phyloP scores from a whole-genome alignment of 2,329 filamentous ascomycete species.

The Cyphellophora europaea region DNA sequence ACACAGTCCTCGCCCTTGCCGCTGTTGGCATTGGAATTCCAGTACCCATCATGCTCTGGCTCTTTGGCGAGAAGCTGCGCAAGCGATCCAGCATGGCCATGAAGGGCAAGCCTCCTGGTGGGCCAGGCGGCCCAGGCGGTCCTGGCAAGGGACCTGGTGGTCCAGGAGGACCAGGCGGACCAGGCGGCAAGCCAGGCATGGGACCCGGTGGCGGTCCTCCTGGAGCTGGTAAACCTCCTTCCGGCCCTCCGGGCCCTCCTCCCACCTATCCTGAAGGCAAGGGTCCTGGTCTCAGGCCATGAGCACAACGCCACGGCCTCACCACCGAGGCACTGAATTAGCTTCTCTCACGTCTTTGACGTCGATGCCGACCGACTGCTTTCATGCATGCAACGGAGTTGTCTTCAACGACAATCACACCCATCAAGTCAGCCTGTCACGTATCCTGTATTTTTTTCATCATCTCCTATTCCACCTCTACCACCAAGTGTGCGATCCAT shows the following conservation, averaged over 20 bases:
- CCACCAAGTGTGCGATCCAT: too few relatives aligned
- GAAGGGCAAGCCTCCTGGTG: constrained; percentile 11
- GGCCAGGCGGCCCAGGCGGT: constrained; percentile 10
- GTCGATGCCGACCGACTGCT: too few relatives aligned
- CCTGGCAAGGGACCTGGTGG: constrained; percentile 11
- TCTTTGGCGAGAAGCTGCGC: constrained; percentile 33
- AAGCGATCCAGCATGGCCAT: constrained; percentile 20
- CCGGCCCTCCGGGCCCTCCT: neutral
- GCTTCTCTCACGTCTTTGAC: too few relatives aligned
- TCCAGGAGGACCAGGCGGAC: constrained; percentile 11
- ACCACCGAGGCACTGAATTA: too few relatives aligned
- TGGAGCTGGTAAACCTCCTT: constrained; percentile 7
- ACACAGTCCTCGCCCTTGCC: constrained; percentile 35
- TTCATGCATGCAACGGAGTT: too few relatives aligned
- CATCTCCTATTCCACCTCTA: too few relatives aligned
- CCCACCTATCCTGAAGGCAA: neutral
- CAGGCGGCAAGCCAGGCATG: constrained; percentile 6
- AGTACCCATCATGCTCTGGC: constrained; percentile 36
- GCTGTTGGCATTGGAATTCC: constrained; percentile 31
- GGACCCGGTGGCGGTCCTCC: constrained; percentile 8
- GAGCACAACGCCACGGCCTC: too few relatives aligned
- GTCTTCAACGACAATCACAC: too few relatives aligned
- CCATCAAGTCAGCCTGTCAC: too few relatives aligned
- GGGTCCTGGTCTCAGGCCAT: neutral
- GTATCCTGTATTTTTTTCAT: too few relatives aligned